Evolutionary conservation across 768 basidiomycete genomes (phyloP).

Genomic region (Auricularia sp.): DNA sequence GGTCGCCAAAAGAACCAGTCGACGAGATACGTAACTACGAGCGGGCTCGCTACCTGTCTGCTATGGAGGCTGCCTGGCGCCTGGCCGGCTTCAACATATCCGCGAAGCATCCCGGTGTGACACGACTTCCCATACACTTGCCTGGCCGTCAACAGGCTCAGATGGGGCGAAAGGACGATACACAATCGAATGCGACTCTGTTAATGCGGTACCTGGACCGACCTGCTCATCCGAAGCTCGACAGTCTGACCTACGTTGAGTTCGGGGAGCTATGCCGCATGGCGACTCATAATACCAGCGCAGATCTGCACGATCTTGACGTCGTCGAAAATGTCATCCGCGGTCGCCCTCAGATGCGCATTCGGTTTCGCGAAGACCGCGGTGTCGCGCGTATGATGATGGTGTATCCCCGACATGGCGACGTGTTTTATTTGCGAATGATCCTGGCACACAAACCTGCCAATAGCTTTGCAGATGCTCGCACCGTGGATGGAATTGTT

Average conservation of each 20-base stretch:
- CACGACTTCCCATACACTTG: constrained; percentile 26
- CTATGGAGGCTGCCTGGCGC: constrained; percentile 28
- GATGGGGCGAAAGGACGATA: constrained; percentile 12
- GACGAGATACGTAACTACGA: constrained; percentile 29
- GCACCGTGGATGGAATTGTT: constrained; percentile 12
- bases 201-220: constrained; percentile 16
- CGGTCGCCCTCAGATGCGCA: neutral
- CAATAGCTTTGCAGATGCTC: constrained; percentile 15
- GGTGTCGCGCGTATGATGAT: neutral
- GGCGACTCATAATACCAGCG: neutral
- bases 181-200: constrained; percentile 7
- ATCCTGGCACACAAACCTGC: constrained; percentile 18
- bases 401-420: constrained; percentile 20
- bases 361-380: neutral
- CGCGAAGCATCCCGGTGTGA: constrained; percentile 25
- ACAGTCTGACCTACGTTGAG: neutral
- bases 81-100: constrained; percentile 28
- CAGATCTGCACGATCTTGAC: neutral
- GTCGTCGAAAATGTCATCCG: neutral
- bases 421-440: constrained; percentile 25
- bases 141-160: constrained; percentile 13
- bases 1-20: constrained; percentile 2
- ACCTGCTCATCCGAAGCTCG: constrained; percentile 2
- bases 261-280: neutral
- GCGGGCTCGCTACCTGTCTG: constrained; percentile 26